A percentile compares a stretch with the other conserved stretches of the same genome.
Conservation (phyloP, 2,329 filamentous ascomycete genomes). For the Ophiobolus disseminans region DNA sequence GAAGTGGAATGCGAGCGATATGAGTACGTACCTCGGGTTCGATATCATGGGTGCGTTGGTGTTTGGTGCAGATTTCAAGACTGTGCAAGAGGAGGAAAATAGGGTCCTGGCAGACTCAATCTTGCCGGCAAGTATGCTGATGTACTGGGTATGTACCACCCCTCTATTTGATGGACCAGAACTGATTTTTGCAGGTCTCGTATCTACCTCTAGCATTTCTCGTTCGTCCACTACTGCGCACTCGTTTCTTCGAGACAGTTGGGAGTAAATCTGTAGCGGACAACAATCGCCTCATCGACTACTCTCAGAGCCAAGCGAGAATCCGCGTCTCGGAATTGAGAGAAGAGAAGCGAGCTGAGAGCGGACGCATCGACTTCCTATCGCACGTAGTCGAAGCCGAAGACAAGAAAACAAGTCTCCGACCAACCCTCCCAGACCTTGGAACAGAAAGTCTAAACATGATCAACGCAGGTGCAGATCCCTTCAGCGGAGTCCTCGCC, state of each 20-base stretch:
- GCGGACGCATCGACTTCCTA: slow-evolving; percentile 49
- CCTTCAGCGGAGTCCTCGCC: slow-evolving; percentile 41
- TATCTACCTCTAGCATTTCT: slow-evolving; percentile 24
- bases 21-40: slow-evolving; percentile 51
- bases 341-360: slow-evolving; percentile 15
- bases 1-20: slow-evolving; percentile 50
- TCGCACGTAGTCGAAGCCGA: slow-evolving; percentile 50
- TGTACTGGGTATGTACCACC: slow-evolving; percentile 33
- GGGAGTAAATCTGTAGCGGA: slow-evolving; percentile 30
- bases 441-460: slow-evolving; percentile 53
- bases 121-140: slow-evolving; percentile 25
- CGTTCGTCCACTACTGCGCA: slow-evolving; percentile 26
- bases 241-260: slow-evolving; percentile 23
- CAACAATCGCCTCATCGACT: slow-evolving; percentile 34
- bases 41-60: slow-evolving; percentile 56
- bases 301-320: slow-evolving; percentile 20
- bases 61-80: slow-evolving; percentile 47
- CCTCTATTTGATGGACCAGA: not conserved
- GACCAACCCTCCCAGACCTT: slow-evolving; percentile 49
- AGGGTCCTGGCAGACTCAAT: slow-evolving; percentile 32
- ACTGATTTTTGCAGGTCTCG: slow-evolving; percentile 15
- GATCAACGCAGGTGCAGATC: slow-evolving; percentile 55
- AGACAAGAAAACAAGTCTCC: slow-evolving; percentile 50
- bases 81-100: slow-evolving; percentile 41
- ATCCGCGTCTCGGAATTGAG: not conserved